phyloP scores from a whole-genome alignment of 208 protist species.

The Strigomonas culicis region DNA sequence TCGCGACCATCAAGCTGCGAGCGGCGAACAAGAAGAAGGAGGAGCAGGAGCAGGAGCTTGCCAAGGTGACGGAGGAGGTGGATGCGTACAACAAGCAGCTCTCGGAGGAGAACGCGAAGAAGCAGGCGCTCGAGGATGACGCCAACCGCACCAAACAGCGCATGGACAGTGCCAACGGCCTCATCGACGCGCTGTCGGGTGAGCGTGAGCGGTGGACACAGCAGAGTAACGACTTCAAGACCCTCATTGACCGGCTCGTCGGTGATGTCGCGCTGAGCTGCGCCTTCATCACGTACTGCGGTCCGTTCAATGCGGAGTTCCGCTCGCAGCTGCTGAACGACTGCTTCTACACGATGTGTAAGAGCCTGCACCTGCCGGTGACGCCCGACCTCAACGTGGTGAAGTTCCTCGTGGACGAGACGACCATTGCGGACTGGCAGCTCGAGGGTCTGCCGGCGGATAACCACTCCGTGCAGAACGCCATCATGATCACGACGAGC shows the following conservation, averaged over 20 bases:
- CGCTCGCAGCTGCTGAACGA: conserved; percentile 91
- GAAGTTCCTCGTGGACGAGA: conserved; percentile 96
- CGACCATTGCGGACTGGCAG: conserved; percentile 97
- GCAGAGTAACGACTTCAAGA: conserved; percentile 96
- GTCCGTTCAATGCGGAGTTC: conserved; percentile 98
- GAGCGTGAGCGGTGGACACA: conserved; percentile 97
- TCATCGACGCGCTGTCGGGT: conserved; percentile 96
- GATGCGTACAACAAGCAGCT: conserved; percentile 93
- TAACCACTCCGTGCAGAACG: conserved; percentile 99
- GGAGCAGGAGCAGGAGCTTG: conserved; percentile 95
- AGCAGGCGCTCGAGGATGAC: conserved; percentile 96
- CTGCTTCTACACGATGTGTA: conserved; percentile 92
- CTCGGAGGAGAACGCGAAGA: conserved; percentile 93
- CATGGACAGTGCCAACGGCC: conserved; percentile 96
- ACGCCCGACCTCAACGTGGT: conserved; percentile 94
- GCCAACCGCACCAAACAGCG: conserved; percentile 93
- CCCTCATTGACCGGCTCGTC: conserved; percentile 92
- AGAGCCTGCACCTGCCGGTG: conserved; percentile 88
- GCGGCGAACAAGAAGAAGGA: conserved; percentile 95
- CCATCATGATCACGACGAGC: conserved; percentile 97
- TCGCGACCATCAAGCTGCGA: conserved; percentile 87
- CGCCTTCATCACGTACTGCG: conserved; percentile 98
- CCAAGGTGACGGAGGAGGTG: conserved; percentile 91
- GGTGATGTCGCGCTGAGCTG: conserved; percentile 97
- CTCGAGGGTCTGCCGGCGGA: conserved; percentile 98